A percentile compares a stretch with the other conserved stretches of the same genome.
Evolutionary conservation across 1,284 basidiomycete genomes (phyloP).

Genomic region (Cryptococcus deneoformans): DNA sequence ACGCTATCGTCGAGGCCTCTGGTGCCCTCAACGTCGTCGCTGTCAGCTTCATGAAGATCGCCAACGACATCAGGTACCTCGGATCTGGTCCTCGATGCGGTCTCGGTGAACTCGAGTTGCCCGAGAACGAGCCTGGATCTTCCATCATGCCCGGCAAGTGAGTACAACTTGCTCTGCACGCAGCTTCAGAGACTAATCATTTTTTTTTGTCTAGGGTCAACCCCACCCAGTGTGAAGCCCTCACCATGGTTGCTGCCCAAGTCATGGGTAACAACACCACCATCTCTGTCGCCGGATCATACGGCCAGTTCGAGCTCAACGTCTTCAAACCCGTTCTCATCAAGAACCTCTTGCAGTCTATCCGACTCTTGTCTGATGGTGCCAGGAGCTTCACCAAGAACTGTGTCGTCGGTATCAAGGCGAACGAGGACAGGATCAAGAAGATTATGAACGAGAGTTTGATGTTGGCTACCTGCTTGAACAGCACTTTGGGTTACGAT

Average conservation of each 20-base stretch:
- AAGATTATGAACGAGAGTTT: conserved; percentile 88
- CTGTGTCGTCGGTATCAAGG: conserved; percentile 90
- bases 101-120: conserved; percentile 88
- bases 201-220: conserved; percentile 62
- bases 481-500: conserved; percentile 39
- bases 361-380: conserved; percentile 91
- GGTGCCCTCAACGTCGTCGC: conserved; percentile 95
- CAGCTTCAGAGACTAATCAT: neutral
- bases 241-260: conserved; percentile 98
- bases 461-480: conserved; percentile 64
- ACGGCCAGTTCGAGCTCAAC: conserved; percentile 98
- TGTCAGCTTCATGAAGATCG: conserved; percentile 98
- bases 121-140: conserved; percentile 98
- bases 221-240: conserved; percentile 98
- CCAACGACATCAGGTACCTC: conserved; percentile 98
- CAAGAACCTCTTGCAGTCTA: conserved; percentile 95
- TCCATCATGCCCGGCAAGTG: conserved; percentile 99
- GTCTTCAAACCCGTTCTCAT: conserved; percentile 99
- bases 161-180: conserved; percentile 6
- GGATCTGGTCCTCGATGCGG: conserved; percentile 98
- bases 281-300: conserved; percentile 89
- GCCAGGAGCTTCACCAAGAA: conserved; percentile 91
- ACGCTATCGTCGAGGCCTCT: conserved; percentile 95
- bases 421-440: conserved; percentile 91
- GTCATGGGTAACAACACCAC: conserved; percentile 98